Evolutionary conservation across 495 filamentous ascomycete species (phyloP), one percentile per base, ranked within the genome.

Genomic region (Talaromyces trachyspermus): DNA sequence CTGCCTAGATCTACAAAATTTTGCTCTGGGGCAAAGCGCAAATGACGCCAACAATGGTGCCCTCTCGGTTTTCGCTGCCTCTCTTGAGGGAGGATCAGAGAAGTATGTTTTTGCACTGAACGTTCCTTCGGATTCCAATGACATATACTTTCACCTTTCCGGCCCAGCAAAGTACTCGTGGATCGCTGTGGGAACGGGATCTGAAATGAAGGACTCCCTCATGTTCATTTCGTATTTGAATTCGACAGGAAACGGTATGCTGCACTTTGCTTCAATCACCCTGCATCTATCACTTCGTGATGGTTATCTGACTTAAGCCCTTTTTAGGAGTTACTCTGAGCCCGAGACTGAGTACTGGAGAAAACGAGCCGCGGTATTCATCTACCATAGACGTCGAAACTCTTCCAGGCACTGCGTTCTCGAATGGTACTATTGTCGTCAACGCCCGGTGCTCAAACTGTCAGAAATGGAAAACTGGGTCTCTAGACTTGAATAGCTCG

Each of bases 101-200:
- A 65, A 69, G 49, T 61, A 74, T 33, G 67, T 63, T 0, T 76
- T 77, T 51, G 65, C 68, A 2, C 52, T 75, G 19, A 72, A 67
- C 25, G 60, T 72, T 8, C 70, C 68, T 9, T 48, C 50, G 30
- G 58, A 63, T 24, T 59, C 59, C 25, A 58, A 60, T 8, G 68
- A 78, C 43, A 35, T 78, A 12, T 76, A 60, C 55, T 72, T 77
- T 57, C 66, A 71, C 38, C 38, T 78, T 29, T 68, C 65, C 27
- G 68, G 66, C 18, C 71, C 71, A 2, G 46, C 54, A 11, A 52
- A 46, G 0, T 61, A 67, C 23, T 58, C 54, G 14, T 79, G 72
- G 72, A 53, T 66, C 32, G 76, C 66, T 2, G 53, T 81, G 11
- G 79, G 79, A 32, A 68, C 76, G 32, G 79, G 79, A 11, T 57